Evolutionary conservation across 2,329 filamentous ascomycete species (phyloP), one percentile per base, ranked within the genome.

Genomic region (Fusarium torulosum): DNA sequence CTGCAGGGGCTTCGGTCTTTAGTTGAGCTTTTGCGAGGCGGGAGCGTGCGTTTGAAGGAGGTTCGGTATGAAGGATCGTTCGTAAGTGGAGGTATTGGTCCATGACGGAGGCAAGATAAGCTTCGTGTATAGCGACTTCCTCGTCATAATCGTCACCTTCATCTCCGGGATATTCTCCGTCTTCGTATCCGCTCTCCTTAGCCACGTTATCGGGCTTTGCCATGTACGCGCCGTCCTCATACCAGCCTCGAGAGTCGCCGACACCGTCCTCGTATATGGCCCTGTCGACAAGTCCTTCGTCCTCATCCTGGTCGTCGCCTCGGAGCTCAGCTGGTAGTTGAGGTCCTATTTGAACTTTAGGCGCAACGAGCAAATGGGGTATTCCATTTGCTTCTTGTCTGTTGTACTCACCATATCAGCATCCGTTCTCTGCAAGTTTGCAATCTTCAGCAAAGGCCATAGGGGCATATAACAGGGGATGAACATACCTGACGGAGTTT

Each of bases 151-250:
- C 67, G 6, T 74, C 73, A 15, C 76, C 69, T 14, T 68, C 60
- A 7, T 74, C 73, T 19, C 74, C 69, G 2, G 63, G 59, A 14
- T 66, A 64, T 23, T 75, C 69, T 10, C 63, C 69, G 19, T 76
- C 75, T n/a, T 77, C 75, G 13, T 74, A 59, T 19, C 71, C 68
- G 15, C 69, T 57, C 15, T 75, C 68, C 23, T 77, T 75, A 13
- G 75, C 73, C 43, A 76, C 67, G 23, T 69, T 69, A 27, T 83
- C 79, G 0, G 87, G 84, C 4, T 85, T 82, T 6, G 89, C 91
- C 23, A 90, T 87, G 76, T 93, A 97, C 37, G 92, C 91, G 47
- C 93, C 94, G 70, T 97, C 92, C 17, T 88, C 82, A 75, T 92
- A 96, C 74, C 88, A 90, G 13, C 90, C 91, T 55, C 85, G 79